Conservation (phyloP, 805 yeast genomes). For the Metschnikowia hibisci region DNA sequence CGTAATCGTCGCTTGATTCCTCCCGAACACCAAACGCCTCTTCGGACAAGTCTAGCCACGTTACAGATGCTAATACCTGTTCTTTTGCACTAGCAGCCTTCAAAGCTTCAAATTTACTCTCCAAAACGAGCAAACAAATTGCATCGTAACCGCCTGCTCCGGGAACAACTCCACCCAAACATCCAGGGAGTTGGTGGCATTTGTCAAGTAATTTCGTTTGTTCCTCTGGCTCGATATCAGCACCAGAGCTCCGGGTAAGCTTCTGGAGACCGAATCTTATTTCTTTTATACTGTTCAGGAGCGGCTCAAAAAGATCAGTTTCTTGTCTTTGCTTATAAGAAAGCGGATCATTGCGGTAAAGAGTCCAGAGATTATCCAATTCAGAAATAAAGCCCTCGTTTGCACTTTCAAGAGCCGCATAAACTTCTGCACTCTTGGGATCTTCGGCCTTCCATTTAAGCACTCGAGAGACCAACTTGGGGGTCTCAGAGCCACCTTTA, state of each 20-base stretch:
- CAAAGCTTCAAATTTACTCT: conserved; percentile 34
- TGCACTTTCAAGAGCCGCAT: conserved; percentile 50
- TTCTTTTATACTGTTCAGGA: conserved; percentile 38
- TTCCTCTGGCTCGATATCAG: conserved; percentile 79
- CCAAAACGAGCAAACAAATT: conserved; percentile 61
- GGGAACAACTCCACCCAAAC: conserved; percentile 93
- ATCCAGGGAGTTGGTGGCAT: conserved; percentile 56
- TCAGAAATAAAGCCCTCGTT: conserved; percentile 55
- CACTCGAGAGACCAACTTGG: conserved; percentile 78
- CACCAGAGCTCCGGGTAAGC: conserved; percentile 65
- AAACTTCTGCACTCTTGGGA: conserved; percentile 50
- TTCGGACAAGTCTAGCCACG: conserved; percentile 67
- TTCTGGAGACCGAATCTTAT: conserved; percentile 58
- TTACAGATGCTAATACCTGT: conserved; percentile 42
- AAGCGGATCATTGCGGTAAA: conserved; percentile 27
- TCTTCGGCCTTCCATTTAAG: conserved; percentile 59
- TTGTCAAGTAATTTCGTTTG: conserved; percentile 70
- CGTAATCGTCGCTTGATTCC: conserved; percentile 40
- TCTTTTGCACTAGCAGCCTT: conserved; percentile 18
- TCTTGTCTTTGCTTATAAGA: conserved; percentile 27
- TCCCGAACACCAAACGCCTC: conserved; percentile 54
- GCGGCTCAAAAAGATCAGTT: conserved; percentile 20
- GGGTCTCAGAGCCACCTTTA: conserved; percentile 89
- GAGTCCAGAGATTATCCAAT: conserved; percentile 37
- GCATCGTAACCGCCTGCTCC: conserved; percentile 99